A percentile compares a stretch with the other conserved stretches of the same genome.
Conservation (phyloP, 768 basidiomycete species). For the Lactifluus rugatus region DNA sequence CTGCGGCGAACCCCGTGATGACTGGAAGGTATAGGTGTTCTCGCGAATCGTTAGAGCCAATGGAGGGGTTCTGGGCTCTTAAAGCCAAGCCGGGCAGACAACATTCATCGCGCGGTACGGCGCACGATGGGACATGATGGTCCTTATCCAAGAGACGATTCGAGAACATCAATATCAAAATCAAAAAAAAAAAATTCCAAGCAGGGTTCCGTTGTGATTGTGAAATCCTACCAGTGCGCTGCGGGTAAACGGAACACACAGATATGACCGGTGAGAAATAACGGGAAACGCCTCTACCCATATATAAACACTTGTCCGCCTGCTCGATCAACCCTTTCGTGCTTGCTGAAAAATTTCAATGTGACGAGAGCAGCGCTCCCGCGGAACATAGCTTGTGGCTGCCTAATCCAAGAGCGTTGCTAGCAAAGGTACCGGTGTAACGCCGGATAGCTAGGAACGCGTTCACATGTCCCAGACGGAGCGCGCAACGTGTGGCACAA, state of each 20-base stretch:
- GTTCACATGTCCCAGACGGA: constrained; percentile 7
- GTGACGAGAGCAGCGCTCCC: not conserved
- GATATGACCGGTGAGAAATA: not conserved
- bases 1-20: not conserved
- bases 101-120: not conserved
- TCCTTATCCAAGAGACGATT: not conserved
- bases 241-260: not conserved
- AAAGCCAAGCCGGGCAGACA: not conserved
- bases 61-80: not conserved
- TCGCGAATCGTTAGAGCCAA: not conserved
- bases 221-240: not conserved
- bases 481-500: not conserved
- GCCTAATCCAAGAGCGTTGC: not conserved
- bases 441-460: constrained; percentile 2
- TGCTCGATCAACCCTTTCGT: not conserved
- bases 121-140: not conserved
- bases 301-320: not conserved
- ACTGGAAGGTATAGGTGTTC: not conserved
- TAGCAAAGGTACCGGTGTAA: not conserved
- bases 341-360: not conserved
- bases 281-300: not conserved
- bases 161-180: not conserved
- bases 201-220: not conserved
- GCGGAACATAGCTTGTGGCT: not conserved
- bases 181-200: not conserved